Base-by-base conservation (phyloP, 306 rosid genomes). In the Crataegus laevigata region DNA sequence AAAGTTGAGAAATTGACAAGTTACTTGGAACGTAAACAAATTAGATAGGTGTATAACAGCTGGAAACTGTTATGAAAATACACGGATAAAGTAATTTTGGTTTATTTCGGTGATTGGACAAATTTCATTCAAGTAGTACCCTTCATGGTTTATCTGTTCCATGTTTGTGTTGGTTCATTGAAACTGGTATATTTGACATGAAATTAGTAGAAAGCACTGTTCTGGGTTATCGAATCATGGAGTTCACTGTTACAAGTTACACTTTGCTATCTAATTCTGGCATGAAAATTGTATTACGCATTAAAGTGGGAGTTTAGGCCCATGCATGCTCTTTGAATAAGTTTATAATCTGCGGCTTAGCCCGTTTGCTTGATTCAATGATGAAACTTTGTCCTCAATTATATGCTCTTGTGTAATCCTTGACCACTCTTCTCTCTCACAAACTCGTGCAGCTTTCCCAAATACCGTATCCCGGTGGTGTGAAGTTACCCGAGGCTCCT, bases 401-500 rank as follows among this genome's bases (percentile, higher is more conserved):
- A 11, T 43, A 11, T 63, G n/a, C 60, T 19, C 61, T 17, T 29
- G 26, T 79, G 54, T 76, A 24, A 69, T 70, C 73, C 43, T 80
- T 75, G 42, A 36, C 76, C 6, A 67, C 26, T 15, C 21, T 11
- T 21, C 25, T 51, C 45, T 63, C 77, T 34, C 34, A 32, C 75
- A 75, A 82, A 69, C 85, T 78, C 78, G 52, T 82, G 79, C 83
- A 77, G 87, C 82, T 82, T 40, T 88, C 86, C 40, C 93, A 96
- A 87, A 78, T 92, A 69, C 84, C 97, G 19, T 92, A 96, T 83
- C 89, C 96, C 6, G 99, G 97, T n/a, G 96, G 96, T 69, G 85
- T 86, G 51, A 92, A 90, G 84, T 74, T 89, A 43, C 96, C 99
- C 0, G 99, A 96, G 85, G 99, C 91, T 61, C 99, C 98, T 60